Conservation (phyloP, 768 basidiomycete genomes). For the Boletus edulis region DNA sequence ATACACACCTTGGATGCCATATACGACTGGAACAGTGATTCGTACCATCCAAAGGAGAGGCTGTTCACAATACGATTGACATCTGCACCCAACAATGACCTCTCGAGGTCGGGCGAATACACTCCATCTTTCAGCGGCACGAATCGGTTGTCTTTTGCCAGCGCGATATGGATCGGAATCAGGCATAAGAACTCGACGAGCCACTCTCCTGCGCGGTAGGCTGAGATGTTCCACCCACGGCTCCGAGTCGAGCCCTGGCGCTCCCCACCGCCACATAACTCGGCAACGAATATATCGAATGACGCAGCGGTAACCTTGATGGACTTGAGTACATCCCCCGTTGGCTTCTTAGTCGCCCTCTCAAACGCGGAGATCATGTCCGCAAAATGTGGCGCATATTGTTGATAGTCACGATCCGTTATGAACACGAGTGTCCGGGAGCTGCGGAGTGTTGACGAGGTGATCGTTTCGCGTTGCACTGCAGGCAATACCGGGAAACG, state of each 20-base stretch:
- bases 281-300: constrained; percentile 26
- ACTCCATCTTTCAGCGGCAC: constrained; percentile 62
- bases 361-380: constrained; percentile 48
- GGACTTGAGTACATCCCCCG: constrained; percentile 40
- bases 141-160: constrained; percentile 59
- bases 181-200: constrained; percentile 57
- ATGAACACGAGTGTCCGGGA: constrained; percentile 43
- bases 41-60: constrained; percentile 63
- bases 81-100: constrained; percentile 55
- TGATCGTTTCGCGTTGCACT: constrained; percentile 45
- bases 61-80: constrained; percentile 53
- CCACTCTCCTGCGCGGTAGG: constrained; percentile 56
- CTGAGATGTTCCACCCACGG: constrained; percentile 32
- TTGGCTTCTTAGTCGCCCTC: constrained; percentile 49
- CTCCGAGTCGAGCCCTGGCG: not conserved
- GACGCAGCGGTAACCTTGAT: constrained; percentile 34
- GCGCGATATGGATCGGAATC: constrained; percentile 62
- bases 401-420: constrained; percentile 34
- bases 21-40: constrained; percentile 60
- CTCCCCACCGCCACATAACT: constrained; percentile 1
- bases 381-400: constrained; percentile 42
- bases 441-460: constrained; percentile 31
- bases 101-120: constrained; percentile 47
- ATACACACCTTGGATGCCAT: constrained; percentile 49
- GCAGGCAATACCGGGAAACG: constrained; percentile 59